A percentile compares a stretch with the other conserved stretches of the same genome.
Evolutionary conservation across 805 yeast species (phyloP).

Genomic region (Wickerhamomyces pijperi): DNA sequence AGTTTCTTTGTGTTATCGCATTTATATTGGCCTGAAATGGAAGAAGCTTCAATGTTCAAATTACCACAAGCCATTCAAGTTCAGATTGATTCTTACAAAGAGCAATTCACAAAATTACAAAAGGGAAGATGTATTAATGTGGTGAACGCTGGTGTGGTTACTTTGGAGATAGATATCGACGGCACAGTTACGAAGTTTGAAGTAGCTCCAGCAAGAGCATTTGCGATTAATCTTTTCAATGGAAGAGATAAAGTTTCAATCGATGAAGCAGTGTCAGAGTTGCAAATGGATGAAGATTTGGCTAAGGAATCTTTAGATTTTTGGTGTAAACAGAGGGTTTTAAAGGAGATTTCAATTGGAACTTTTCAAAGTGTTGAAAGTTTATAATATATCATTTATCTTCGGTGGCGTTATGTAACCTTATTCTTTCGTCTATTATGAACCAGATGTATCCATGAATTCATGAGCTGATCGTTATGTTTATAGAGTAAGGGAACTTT

Average conservation of each 20-base stretch:
- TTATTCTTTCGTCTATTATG: too few species aligned
- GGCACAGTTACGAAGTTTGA: conserved; percentile 29
- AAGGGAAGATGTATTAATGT: conserved; percentile 49
- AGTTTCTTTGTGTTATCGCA: conserved; percentile 62
- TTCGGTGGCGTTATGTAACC: too few species aligned
- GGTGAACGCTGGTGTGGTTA: conserved; percentile 50
- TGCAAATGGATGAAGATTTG: conserved; percentile 31
- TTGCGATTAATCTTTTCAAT: conserved; percentile 43
- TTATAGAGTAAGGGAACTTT: too few species aligned
- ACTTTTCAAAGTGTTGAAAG: conserved; percentile 2
- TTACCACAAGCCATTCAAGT: conserved; percentile 33
- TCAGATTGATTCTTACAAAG: conserved; percentile 32
- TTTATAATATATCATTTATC: too few species aligned
- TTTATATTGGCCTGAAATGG: conserved; percentile 61
- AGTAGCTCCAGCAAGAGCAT: conserved; percentile 63
- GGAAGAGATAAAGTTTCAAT: conserved; percentile 18
- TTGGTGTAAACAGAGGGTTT: conserved; percentile 56
- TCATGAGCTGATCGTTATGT: too few species aligned
- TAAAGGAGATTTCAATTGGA: conserved; percentile 19
- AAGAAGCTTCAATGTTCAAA: conserved; percentile 22
- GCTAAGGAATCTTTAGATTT: conserved; percentile 33
- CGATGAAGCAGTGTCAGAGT: conserved; percentile 21
- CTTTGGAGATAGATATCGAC: conserved; percentile 43
- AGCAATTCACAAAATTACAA: conserved; percentile 31
- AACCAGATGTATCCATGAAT: too few species aligned